Evolutionary conservation across 2,329 filamentous ascomycete species (phyloP).

Genomic region (Neonectria neomacrospora): DNA sequence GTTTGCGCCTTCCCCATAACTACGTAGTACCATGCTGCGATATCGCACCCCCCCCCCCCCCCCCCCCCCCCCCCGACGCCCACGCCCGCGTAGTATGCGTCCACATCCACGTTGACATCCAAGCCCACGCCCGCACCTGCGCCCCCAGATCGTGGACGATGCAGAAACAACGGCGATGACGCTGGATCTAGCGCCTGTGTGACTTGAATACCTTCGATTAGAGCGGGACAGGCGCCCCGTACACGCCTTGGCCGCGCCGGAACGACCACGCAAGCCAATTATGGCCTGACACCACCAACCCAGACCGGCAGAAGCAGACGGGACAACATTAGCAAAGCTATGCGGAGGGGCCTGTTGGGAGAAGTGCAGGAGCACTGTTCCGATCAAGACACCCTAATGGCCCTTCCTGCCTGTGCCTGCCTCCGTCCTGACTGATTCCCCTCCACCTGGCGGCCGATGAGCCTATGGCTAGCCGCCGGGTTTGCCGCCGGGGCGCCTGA

Average conservation of each 20-base stretch:
- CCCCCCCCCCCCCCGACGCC: not conserved
- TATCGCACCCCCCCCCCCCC: not conserved
- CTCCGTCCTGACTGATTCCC: slow-evolving; percentile 7
- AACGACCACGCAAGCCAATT: slow-evolving; percentile 12
- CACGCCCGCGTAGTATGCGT: not conserved
- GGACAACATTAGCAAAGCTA: not conserved
- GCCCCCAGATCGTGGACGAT: slow-evolving; percentile 17
- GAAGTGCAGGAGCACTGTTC: slow-evolving; percentile 1
- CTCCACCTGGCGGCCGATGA: not conserved
- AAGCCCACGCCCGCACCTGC: slow-evolving; percentile 6
- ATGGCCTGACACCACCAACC: slow-evolving; percentile 21
- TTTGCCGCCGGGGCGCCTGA: slow-evolving; percentile 23
- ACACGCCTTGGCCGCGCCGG: slow-evolving; percentile 17
- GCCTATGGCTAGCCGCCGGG: slow-evolving; percentile 16
- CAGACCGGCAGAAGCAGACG: not conserved
- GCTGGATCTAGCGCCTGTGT: slow-evolving; percentile 25
- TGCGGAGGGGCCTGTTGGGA: not conserved
- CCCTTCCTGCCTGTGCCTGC: slow-evolving; percentile 10
- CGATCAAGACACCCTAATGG: slow-evolving; percentile 9
- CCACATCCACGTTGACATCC: not conserved
- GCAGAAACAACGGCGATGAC: slow-evolving; percentile 17
- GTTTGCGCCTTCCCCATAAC: slow-evolving; percentile 4
- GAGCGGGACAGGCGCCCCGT: slow-evolving; percentile 19
- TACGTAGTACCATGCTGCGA: slow-evolving; percentile 10
- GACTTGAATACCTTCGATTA: slow-evolving; percentile 14